phyloP scores from a whole-genome alignment of 345 rosid species.

The Rhizophora apiculata region DNA sequence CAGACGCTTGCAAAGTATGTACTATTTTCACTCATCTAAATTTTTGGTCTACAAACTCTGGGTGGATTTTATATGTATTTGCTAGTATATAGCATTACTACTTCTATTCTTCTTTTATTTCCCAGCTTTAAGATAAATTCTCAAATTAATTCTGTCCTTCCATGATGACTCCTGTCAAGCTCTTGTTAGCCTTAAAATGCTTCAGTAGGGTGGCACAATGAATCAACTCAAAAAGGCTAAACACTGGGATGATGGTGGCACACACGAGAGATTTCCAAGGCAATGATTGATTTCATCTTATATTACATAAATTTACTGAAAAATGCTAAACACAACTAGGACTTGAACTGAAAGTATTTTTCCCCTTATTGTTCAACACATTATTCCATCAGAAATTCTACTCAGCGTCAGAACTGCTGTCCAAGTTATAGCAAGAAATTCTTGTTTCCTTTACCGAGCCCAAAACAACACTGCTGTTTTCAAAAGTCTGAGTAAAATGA shows the following conservation, averaged over 20 bases:
- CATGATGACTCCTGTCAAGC: neutral
- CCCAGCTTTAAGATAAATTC: neutral
- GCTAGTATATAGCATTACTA: neutral
- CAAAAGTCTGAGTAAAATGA: no score
- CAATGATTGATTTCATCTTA: no score
- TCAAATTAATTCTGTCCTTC: neutral
- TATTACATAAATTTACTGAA: no score
- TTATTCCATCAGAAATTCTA: neutral
- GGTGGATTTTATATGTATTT: neutral
- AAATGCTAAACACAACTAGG: no score
- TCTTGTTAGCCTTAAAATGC: no score
- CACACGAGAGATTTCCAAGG: neutral
- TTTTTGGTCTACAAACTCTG: conserved; percentile 12
- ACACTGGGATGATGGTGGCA: neutral
- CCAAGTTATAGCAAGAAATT: no score
- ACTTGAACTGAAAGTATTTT: neutral
- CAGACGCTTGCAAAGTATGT: conserved; percentile 69
- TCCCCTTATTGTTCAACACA: neutral
- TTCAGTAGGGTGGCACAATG: neutral
- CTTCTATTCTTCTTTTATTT: neutral
- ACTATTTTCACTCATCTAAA: neutral
- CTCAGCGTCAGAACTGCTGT: no score
- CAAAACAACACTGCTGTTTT: no score
- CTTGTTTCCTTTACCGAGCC: no score
- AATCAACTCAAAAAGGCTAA: neutral